Conservation (phyloP, 1,284 basidiomycete species). For the Sanghuangporus baumii region DNA sequence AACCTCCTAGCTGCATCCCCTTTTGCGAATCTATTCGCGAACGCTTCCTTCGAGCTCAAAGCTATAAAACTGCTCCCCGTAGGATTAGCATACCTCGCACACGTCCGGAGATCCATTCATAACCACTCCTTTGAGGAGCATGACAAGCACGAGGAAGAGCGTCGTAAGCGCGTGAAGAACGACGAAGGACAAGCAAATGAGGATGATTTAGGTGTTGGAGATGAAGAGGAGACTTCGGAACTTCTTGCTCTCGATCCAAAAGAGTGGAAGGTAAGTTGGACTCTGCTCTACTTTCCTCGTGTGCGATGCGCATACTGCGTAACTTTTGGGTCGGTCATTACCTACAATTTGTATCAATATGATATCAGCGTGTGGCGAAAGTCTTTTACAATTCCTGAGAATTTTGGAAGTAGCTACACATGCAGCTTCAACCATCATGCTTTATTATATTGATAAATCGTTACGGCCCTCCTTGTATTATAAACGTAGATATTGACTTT, state of each 20-base stretch:
- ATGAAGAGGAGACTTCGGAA: constrained; percentile 80
- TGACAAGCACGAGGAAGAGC: constrained; percentile 59
- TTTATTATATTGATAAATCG: neutral
- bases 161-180: constrained; percentile 41
- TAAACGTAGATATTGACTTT: neutral
- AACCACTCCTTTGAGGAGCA: constrained; percentile 78
- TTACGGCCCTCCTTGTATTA: neutral
- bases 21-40: neutral
- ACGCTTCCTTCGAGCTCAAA: constrained; percentile 28
- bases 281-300: neutral
- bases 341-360: no score
- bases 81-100: constrained; percentile 79
- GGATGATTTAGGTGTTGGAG: constrained; percentile 89
- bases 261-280: constrained; percentile 86
- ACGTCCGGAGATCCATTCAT: constrained; percentile 70
- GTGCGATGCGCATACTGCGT: no score
- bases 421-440: neutral
- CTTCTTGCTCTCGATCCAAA: constrained; percentile 84
- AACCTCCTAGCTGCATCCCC: neutral
- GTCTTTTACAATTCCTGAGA: no score
- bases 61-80: constrained; percentile 63
- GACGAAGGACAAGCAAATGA: constrained; percentile 54
- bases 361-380: no score
- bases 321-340: no score
- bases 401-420: no score